Conservation (phyloP, 148 eudicot genomes). For the Vaccinium vitisidaea region DNA sequence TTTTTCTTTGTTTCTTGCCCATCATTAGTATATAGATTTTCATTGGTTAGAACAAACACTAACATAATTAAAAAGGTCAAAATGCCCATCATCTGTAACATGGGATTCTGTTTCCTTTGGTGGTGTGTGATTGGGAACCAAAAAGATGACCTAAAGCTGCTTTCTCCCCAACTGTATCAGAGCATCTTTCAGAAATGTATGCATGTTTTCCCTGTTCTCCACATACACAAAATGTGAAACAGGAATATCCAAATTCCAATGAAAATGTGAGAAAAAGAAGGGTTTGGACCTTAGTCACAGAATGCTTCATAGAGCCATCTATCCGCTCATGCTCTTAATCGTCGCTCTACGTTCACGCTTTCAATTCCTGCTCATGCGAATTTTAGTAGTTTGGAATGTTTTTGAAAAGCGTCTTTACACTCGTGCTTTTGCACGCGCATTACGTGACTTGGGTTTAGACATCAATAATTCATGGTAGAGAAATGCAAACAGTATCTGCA, state of each 20-base stretch:
- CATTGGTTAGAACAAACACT: conserved; percentile 20
- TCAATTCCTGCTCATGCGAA: too few species aligned
- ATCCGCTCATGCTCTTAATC: too few species aligned
- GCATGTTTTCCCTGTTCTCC: conserved; percentile 21
- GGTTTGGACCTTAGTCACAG: background rate
- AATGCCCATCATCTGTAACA: conserved; percentile 34
- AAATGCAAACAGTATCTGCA: conserved; percentile 9
- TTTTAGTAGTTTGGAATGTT: too few species aligned
- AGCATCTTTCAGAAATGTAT: conserved; percentile 45
- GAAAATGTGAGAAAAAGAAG: conserved; percentile 16
- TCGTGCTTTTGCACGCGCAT: too few species aligned
- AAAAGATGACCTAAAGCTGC: conserved; percentile 47
- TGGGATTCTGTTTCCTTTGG: conserved; percentile 57
- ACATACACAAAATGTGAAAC: conserved; percentile 16
- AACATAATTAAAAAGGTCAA: conserved; percentile 24
- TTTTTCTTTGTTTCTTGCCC: conserved; percentile 15
- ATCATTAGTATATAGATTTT: conserved; percentile 18
- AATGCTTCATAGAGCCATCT: too few species aligned
- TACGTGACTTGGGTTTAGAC: background rate
- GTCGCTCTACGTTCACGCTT: too few species aligned
- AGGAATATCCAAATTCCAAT: conserved; percentile 7
- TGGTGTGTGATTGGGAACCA: conserved; percentile 52
- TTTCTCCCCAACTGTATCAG: conserved; percentile 38
- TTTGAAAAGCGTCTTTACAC: too few species aligned
- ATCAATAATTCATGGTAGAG: conserved; percentile 20